A percentile compares a stretch with the other conserved stretches of the same genome.
Evolutionary conservation across 805 yeast genomes (phyloP).

Genomic region (Saccharomycopsis babjevae): DNA sequence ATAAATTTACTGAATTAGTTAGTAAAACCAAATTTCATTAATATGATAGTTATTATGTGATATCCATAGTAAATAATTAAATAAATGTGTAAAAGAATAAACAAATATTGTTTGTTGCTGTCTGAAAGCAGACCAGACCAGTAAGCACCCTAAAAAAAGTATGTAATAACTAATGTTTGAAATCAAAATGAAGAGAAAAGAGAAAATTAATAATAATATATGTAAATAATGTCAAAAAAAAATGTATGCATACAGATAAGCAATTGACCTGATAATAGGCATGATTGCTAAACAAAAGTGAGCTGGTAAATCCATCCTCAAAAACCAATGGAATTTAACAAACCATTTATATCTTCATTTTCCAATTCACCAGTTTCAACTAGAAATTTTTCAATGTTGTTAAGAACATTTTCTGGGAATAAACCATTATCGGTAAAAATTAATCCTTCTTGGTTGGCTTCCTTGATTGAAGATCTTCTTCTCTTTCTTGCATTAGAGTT

Average conservation of each 20-base stretch:
- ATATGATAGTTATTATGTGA: background rate
- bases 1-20: too few relatives aligned
- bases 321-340: conserved; percentile 11
- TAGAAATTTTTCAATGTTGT: conserved; percentile 61
- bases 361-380: conserved; percentile 35
- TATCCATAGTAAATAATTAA: background rate
- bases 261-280: background rate
- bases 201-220: background rate
- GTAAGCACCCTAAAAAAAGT: too few relatives aligned
- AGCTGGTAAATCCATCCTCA: background rate
- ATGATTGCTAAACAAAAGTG: background rate
- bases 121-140: background rate
- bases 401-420: conserved; percentile 63
- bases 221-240: background rate
- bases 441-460: conserved; percentile 67
- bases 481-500: conserved; percentile 30
- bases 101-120: background rate
- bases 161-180: background rate
- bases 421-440: conserved; percentile 68
- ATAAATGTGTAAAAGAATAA: background rate
- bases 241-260: background rate
- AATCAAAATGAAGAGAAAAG: background rate
- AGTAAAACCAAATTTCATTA: background rate
- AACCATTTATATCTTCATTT: conserved; percentile 9
- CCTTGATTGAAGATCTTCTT: conserved; percentile 47